Evolutionary conservation across 1,284 basidiomycete genomes (phyloP).

Genomic region (Stereum hirsutum): DNA sequence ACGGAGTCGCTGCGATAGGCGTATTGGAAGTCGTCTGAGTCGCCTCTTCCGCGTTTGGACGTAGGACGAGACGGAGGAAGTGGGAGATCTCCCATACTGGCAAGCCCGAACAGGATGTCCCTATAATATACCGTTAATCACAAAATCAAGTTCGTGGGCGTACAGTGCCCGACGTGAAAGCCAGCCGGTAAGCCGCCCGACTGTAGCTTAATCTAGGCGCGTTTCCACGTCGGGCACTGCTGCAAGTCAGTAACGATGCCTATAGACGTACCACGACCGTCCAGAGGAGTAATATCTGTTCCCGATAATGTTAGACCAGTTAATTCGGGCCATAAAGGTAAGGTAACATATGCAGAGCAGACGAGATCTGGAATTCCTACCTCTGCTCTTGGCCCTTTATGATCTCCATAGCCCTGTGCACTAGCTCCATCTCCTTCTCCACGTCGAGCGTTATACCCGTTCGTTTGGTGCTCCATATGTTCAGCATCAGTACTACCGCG

Average conservation of each 20-base stretch:
- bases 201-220: too few species aligned
- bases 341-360: neutral
- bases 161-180: too few species aligned
- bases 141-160: too few species aligned
- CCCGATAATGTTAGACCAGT: too few species aligned
- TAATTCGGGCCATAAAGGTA: too few species aligned
- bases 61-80: constrained; percentile 37
- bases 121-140: too few species aligned
- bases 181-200: neutral
- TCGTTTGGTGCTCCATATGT: constrained; percentile 64
- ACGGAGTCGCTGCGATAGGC: constrained; percentile 2
- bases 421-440: constrained; percentile 58
- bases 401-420: constrained; percentile 60
- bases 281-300: constrained; percentile 35
- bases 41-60: constrained; percentile 45
- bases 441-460: constrained; percentile 44
- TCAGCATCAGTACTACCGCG: constrained; percentile 61
- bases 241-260: too few species aligned
- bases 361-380: constrained; percentile 18
- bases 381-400: constrained; percentile 42
- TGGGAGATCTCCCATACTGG: constrained; percentile 47
- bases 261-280: neutral
- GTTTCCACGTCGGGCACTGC: too few species aligned
- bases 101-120: constrained; percentile 30
- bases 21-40: constrained; percentile 32